Evolutionary conservation across 805 yeast genomes (phyloP).

Genomic region (Scheffersomyces amazonensis): DNA sequence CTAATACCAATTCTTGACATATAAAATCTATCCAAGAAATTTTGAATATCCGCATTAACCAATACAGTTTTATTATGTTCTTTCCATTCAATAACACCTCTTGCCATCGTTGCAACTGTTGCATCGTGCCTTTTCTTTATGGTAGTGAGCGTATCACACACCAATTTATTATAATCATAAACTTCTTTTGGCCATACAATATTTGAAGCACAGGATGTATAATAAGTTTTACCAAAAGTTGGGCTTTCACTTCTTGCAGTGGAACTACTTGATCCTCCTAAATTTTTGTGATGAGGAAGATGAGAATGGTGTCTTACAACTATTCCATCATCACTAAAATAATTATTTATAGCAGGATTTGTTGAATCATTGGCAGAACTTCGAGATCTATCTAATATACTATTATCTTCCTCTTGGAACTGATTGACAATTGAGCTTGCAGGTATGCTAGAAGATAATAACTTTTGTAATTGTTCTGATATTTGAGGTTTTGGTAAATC

Average conservation of each 20-base stretch:
- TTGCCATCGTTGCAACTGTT: slow-evolving; percentile 87
- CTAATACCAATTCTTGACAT: slow-evolving; percentile 90
- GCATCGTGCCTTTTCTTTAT: slow-evolving; percentile 89
- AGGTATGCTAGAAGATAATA: slow-evolving; percentile 17
- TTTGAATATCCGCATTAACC: slow-evolving; percentile 72
- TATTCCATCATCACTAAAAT: slow-evolving; percentile 53
- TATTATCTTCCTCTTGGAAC: slow-evolving; percentile 13
- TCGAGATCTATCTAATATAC: background rate
- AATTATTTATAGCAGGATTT: slow-evolving; percentile 38
- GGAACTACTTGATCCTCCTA: background rate
- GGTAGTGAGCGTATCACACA: slow-evolving; percentile 60
- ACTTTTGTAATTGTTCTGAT: slow-evolving; percentile 35
- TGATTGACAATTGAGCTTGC: background rate
- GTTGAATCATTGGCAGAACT: slow-evolving; percentile 22
- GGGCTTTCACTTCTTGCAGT: slow-evolving; percentile 25
- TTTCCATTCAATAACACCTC: slow-evolving; percentile 92
- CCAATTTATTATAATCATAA: slow-evolving; percentile 63
- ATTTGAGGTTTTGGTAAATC: slow-evolving; percentile 57
- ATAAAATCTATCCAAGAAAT: slow-evolving; percentile 81
- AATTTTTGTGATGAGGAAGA: slow-evolving; percentile 6
- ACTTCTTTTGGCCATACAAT: slow-evolving; percentile 73
- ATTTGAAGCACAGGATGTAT: slow-evolving; percentile 52
- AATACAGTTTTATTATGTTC: slow-evolving; percentile 42
- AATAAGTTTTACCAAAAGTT: slow-evolving; percentile 45
- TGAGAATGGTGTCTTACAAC: slow-evolving; percentile 27